Evolutionary conservation across 2,329 filamentous ascomycete genomes (phyloP), one percentile per base, ranked within the genome.

Genomic region (Talaromyces atroroseus): DNA sequence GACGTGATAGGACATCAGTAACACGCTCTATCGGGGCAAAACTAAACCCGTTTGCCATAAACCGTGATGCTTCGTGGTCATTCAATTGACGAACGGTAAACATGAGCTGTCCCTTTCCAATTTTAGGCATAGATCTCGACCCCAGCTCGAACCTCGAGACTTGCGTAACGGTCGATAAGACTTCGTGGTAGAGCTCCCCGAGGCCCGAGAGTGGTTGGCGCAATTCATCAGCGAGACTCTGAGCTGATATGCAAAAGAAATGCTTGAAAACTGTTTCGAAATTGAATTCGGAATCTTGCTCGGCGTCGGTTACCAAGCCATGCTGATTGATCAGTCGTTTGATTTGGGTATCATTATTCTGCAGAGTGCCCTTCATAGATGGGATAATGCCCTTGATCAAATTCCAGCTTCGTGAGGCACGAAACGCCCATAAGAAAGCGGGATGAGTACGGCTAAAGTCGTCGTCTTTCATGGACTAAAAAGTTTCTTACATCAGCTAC

Each of bases 391-490:
- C 82, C 54, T 78, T 78, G 24, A 95, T 80, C 42, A 83, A 81
- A 7, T 74, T 68, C 91, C 91, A 96, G 69, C 91, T 87, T 58
- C 85, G 81, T 6, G 88, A 89, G 2, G 90, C 88, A 56, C 88
- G 83, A 67, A 89, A 95, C 65, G 94, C 86, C 91, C 91, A 95
- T 50, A 91, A 84, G 71, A 94, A 95, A 1, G 92, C 83, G 0
- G 88, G 83, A 66, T 95, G 90, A 0, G 83, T 82, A 23, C 85
- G 84, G 56, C 84, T 85, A 65, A 96, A 92, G 14, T 86, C 82
- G 59, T 95, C 89, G 58, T 86, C 83, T 53, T 86, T 82, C 26
- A 83, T 84, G 7, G 70, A 75, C 72, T 75, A 55, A 29, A 55
- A 29, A 42, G 32, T 47, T 68, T 73, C 60, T 62, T 71, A 36